Conservation (phyloP, 371 early-diverging fungal species). For the Lichtheimia ornata region DNA sequence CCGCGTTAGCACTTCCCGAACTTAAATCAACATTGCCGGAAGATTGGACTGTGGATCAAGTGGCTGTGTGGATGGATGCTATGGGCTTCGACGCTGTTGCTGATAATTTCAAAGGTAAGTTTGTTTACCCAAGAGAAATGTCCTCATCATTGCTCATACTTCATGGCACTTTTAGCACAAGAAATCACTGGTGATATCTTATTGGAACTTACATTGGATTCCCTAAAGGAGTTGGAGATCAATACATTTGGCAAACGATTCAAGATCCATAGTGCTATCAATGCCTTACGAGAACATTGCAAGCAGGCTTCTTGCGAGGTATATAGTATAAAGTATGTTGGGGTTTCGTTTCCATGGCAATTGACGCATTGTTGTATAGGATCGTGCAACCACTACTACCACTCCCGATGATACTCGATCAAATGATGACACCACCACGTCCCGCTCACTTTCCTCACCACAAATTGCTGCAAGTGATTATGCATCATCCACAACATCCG, state of each 20-base stretch:
- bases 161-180: constrained; percentile 36
- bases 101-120: constrained; percentile 53
- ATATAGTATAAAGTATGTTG: too few species aligned
- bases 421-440: neutral
- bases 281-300: constrained; percentile 35
- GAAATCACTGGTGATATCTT: constrained; percentile 67
- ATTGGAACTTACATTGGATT: constrained; percentile 53
- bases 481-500: constrained; percentile 2
- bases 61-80: constrained; percentile 29
- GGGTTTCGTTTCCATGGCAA: too few species aligned
- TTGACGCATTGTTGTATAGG: too few species aligned
- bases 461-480: constrained; percentile 4
- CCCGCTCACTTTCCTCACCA: constrained; percentile 6
- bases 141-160: neutral
- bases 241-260: constrained; percentile 63
- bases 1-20: constrained; percentile 14
- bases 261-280: constrained; percentile 63
- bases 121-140: neutral
- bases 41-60: constrained; percentile 38
- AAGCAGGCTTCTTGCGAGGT: neutral
- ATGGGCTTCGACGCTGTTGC: constrained; percentile 55
- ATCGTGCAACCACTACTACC: too few species aligned
- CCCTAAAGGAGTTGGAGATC: constrained; percentile 65
- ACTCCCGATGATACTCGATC: too few species aligned
- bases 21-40: constrained; percentile 23